Conservation (phyloP, 305 asterid genomes). For the Petunia hybrid region DNA sequence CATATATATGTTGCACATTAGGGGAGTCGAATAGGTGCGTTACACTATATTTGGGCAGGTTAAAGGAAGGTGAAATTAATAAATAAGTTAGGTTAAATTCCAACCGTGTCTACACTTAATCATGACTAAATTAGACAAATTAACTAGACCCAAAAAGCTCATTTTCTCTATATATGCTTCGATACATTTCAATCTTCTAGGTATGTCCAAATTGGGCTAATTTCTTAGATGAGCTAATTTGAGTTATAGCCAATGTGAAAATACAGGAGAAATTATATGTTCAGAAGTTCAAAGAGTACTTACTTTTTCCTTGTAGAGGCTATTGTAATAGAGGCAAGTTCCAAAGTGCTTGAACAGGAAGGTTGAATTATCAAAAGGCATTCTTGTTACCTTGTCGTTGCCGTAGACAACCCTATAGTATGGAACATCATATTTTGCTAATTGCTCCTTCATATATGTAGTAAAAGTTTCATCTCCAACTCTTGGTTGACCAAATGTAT, state of each 20-base stretch:
- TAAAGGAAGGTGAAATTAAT: no score
- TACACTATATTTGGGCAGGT: not conserved
- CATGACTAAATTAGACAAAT: no score
- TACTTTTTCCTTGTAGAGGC: constrained; percentile 57
- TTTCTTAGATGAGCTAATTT: no score
- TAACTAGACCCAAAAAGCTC: no score
- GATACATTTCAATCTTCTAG: no score
- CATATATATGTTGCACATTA: not conserved
- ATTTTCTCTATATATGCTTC: no score
- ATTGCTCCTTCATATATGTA: constrained; percentile 45
- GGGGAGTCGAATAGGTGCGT: not conserved
- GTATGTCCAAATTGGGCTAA: no score
- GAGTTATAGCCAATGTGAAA: no score
- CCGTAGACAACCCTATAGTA: constrained; percentile 59
- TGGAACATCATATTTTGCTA: constrained; percentile 34
- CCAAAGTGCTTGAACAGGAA: constrained; percentile 66
- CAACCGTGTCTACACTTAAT: no score
- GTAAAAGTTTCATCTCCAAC: constrained; percentile 61
- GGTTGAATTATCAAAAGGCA: constrained; percentile 44
- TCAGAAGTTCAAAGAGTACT: not conserved
- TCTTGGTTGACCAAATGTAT: constrained; percentile 76
- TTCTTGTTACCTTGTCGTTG: constrained; percentile 55
- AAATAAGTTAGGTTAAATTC: no score
- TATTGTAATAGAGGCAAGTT: constrained; percentile 48
- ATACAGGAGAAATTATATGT: not conserved